Evolutionary conservation across 208 protist species (phyloP), one percentile per base, ranked within the genome.

Genomic region (Trypanosoma platydactyli): DNA sequence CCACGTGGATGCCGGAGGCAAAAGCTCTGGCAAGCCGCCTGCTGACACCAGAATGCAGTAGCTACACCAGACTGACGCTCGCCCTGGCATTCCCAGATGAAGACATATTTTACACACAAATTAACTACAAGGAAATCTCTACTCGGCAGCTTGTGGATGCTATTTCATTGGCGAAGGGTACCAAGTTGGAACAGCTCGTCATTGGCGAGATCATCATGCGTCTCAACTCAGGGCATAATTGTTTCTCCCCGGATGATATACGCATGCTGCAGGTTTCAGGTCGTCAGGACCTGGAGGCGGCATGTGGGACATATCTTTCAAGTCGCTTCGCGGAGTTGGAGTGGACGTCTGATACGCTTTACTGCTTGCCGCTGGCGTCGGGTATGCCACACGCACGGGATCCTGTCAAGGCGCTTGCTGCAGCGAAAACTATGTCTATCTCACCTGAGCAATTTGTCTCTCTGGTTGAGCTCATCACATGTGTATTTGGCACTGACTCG

Each of bases 51-150:
- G 54, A 68, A 9, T 74, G 68, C 38, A 63, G 52, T 27, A 73
- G 57, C 41, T 58, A 81, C 57, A 87, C 83, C 46, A 76, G 67
- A 3, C 46, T 91, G 12, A 80, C 84, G 40, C 81, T 94, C 25
- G 76, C 80, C 20, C 63, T 92, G 40, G 84, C 85, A n/a, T 94
- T 92, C 49, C 85, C 85, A 1, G 79, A 89, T 2, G 81, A 89
- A 55, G 61, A 68, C 0, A 53, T 63, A 53, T 74, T 88, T 12
- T 69, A 77, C 35, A 48, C 71, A 25, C 67, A 66, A 1, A 73
- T 91, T 16, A 71, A 91, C 79, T 91, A 81, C 73, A 58, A 67
- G 27, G 57, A 87, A 38, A 73, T 94, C 29, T 76, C 77, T 13
- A 77, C 50, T 44, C 68, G 74, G 38, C 86, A 94, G 73, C 77